Base-by-base conservation (phyloP, 169 alveolate species). In the Eimeria zaria region DNA sequence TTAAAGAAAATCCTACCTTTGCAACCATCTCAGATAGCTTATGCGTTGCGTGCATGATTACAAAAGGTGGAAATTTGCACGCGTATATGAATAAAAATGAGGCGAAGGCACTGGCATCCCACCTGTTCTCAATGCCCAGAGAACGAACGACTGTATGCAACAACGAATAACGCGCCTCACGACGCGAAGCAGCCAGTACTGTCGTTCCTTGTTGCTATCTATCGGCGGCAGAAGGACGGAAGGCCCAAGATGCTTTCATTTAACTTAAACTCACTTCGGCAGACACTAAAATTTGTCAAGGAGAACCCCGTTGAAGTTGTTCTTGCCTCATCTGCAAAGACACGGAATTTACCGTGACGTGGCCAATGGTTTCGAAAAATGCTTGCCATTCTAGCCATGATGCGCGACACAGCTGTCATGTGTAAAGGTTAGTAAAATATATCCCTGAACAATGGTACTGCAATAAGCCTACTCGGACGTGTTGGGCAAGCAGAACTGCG, bases 21-120 rank as follows among this genome's bases (percentile, higher is more conserved):
- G 24, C 87, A 4, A 6, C 55, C 24, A 58, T 94, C 39, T 22
- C 96, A 22, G 95, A 94, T 44, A 89, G 89, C 64, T 30, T 94
- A 46, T 94, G 96, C 67, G 51, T 94, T 36, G 78, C 94, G 9
- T 81, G 96, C 81, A 74, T 94, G 87, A 1, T 94, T 33, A 83
- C 96, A 1, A 44, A 51, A 2, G 80, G 93, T 74, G 96, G 96
- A 2, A 55, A 83, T 74, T 73, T 94, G 89, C 96, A 94, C 44
- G 90, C 94, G 39, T 94, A 94, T 36, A 89, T 84, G 81, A 94
- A 89, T 60, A 33, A 76, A 46, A 94, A 41, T n/a, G 96, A 94
- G 62, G 93, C 95, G 8, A 27, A 27, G 27, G 96, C 91, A 44
- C 95, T 94, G 78, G 94, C 89, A 27, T 71, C 24, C 88, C 96